Evolutionary conservation across 129 eudicot genomes (phyloP).

Genomic region (Lonicera japonica): DNA sequence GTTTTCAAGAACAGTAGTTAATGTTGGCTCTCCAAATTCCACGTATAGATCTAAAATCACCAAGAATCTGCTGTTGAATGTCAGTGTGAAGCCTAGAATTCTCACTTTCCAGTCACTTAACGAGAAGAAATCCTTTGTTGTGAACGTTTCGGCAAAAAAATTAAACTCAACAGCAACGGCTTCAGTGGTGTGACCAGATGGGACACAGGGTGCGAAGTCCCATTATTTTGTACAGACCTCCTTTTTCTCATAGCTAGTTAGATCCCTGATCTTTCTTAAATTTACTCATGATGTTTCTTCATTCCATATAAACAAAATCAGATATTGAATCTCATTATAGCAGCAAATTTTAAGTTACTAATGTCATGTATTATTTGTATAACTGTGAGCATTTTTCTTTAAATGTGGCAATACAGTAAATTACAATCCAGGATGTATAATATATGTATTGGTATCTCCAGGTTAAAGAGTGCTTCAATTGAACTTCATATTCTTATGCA

Average conservation of each 20-base stretch:
- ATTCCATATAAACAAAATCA: too few species aligned
- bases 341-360: too few species aligned
- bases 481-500: neutral
- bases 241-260: neutral
- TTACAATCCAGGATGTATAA: neutral
- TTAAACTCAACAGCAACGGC: slow-evolving; percentile 3
- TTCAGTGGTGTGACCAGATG: slow-evolving; percentile 26
- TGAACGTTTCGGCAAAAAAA: slow-evolving; percentile 14
- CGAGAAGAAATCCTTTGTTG: slow-evolving; percentile 19
- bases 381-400: too few species aligned
- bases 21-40: slow-evolving; percentile 29
- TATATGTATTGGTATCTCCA: too few species aligned
- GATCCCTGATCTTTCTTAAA: neutral
- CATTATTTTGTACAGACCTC: slow-evolving; percentile 13
- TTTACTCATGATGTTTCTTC: too few species aligned
- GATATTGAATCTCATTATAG: too few species aligned
- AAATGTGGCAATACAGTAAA: too few species aligned
- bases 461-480: neutral
- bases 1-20: slow-evolving; percentile 36
- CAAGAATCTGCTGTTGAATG: neutral
- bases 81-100: slow-evolving; percentile 27
- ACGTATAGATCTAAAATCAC: slow-evolving; percentile 20
- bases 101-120: slow-evolving; percentile 20
- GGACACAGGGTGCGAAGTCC: slow-evolving; percentile 22
- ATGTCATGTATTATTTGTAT: too few species aligned